Conservation (phyloP, 108 stramenopile genomes). For the Conticribra guillardii region DNA sequence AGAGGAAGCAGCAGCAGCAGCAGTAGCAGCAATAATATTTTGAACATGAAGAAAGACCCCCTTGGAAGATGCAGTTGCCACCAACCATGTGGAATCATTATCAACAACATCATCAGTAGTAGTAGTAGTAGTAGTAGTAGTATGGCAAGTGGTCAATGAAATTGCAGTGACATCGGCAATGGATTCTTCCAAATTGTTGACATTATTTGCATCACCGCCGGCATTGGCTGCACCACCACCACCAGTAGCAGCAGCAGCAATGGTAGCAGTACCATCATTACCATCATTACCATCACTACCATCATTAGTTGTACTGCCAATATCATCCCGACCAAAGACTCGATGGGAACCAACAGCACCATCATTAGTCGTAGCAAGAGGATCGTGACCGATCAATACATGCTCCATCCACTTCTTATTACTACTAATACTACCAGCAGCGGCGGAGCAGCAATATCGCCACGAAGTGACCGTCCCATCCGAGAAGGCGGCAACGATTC, state of each 20-base stretch:
- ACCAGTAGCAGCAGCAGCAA: no score
- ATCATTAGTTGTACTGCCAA: no score
- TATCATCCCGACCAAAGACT: no score
- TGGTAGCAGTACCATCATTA: no score
- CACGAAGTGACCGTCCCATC: conserved; percentile 80
- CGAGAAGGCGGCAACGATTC: conserved; percentile 68
- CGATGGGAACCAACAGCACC: no score
- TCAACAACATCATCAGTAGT: neutral
- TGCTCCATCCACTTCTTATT: conserved; percentile 27
- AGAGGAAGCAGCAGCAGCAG: neutral
- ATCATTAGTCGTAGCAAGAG: neutral
- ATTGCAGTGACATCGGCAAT: conserved; percentile 36
- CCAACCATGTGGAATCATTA: conserved; percentile 9
- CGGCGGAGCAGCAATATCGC: conserved; percentile 15
- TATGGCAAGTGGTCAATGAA: no score
- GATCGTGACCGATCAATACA: conserved; percentile 39
- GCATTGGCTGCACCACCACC: no score
- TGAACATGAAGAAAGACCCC: conserved; percentile 28
- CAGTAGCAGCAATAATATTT: no score
- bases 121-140: neutral
- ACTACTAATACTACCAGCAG: neutral
- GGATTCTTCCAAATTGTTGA: conserved; percentile 20
- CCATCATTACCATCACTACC: no score
- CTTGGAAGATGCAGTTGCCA: conserved; percentile 34
- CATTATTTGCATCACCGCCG: no score